Evolutionary conservation across 495 filamentous ascomycete genomes (phyloP).

Genomic region (Halenospora varia): DNA sequence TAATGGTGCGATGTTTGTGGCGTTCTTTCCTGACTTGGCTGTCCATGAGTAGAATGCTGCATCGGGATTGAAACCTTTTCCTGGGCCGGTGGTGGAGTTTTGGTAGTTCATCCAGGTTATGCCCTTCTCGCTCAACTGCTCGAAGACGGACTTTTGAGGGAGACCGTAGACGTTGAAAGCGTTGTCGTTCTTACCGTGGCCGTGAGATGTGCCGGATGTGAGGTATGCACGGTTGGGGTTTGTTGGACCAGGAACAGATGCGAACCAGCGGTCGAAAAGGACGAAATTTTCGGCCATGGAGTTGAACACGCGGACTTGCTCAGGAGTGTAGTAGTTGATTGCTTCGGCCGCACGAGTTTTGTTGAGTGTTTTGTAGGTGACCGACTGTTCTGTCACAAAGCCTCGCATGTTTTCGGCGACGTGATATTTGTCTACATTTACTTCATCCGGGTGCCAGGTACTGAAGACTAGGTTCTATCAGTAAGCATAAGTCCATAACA

Average conservation of each 20-base stretch:
- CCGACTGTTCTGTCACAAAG: conserved; percentile 46
- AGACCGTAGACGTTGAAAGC: conserved; percentile 37
- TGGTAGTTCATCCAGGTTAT: conserved; percentile 49
- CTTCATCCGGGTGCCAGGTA: conserved; percentile 38
- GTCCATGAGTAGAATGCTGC: conserved; percentile 37
- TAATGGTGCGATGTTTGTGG: conserved; percentile 31
- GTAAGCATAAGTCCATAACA: not conserved
- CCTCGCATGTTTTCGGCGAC: conserved; percentile 36
- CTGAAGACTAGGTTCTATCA: conserved; percentile 32
- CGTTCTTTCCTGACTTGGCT: conserved; percentile 16
- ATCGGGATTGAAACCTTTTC: conserved; percentile 25
- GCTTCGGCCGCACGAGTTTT: conserved; percentile 39
- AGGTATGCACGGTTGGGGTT: conserved; percentile 43
- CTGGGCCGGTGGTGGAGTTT: conserved; percentile 25
- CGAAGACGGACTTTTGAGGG: conserved; percentile 42
- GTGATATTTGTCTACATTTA: conserved; percentile 23
- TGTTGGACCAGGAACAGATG: conserved; percentile 38
- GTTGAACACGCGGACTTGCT: conserved; percentile 43
- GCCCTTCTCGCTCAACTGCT: conserved; percentile 39
- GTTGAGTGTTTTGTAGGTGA: conserved; percentile 33
- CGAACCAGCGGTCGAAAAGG: conserved; percentile 50
- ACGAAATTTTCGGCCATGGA: conserved; percentile 47
- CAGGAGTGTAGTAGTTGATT: conserved; percentile 48
- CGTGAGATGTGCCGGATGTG: conserved; percentile 42
- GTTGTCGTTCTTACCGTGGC: conserved; percentile 44